Percentiles rank a stretch among this genome's conserved stretches.
Conservation (phyloP, 2,329 filamentous ascomycete genomes). For the Graphilbum ipis-grandicollis region DNA sequence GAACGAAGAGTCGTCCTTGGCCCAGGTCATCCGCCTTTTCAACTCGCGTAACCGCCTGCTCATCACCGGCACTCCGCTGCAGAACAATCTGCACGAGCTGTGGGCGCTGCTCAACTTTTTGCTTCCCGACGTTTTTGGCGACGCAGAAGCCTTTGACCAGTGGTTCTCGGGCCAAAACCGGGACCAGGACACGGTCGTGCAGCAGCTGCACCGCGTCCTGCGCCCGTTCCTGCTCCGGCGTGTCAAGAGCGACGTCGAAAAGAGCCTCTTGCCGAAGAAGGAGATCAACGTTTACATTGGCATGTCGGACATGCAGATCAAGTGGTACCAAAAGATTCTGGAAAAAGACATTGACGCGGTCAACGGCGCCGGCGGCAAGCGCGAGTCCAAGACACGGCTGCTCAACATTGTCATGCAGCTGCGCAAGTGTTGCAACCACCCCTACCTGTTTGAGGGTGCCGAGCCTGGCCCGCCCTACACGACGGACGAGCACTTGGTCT, state of each 20-base stretch:
- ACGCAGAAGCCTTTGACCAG: slow-evolving; percentile 89
- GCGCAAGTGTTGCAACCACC: slow-evolving; percentile 96
- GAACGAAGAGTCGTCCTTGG: slow-evolving; percentile 93
- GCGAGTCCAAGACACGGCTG: slow-evolving; percentile 90
- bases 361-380: slow-evolving; percentile 88
- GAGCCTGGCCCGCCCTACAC: slow-evolving; percentile 96
- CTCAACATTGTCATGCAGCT: slow-evolving; percentile 99
- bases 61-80: slow-evolving; percentile 90
- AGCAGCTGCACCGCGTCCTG: slow-evolving; percentile 85
- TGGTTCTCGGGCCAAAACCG: slow-evolving; percentile 88
- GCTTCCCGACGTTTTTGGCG: slow-evolving; percentile 94
- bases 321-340: slow-evolving; percentile 97
- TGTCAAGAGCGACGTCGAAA: slow-evolving; percentile 95
- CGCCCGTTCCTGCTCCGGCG: slow-evolving; percentile 86
- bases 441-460: slow-evolving; percentile 92
- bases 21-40: slow-evolving; percentile 92
- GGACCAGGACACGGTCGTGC: slow-evolving; percentile 89
- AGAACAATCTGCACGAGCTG: slow-evolving; percentile 95
- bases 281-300: slow-evolving; percentile 94
- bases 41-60: slow-evolving; percentile 87
- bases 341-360: slow-evolving; percentile 99
- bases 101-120: slow-evolving; percentile 97
- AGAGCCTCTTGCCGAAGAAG: slow-evolving; percentile 92
- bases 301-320: slow-evolving; percentile 98
- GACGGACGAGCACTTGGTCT: slow-evolving; percentile 87